Conservation (phyloP, 1,139 yeast genomes). For the Suhomyces chickasaworum region DNA sequence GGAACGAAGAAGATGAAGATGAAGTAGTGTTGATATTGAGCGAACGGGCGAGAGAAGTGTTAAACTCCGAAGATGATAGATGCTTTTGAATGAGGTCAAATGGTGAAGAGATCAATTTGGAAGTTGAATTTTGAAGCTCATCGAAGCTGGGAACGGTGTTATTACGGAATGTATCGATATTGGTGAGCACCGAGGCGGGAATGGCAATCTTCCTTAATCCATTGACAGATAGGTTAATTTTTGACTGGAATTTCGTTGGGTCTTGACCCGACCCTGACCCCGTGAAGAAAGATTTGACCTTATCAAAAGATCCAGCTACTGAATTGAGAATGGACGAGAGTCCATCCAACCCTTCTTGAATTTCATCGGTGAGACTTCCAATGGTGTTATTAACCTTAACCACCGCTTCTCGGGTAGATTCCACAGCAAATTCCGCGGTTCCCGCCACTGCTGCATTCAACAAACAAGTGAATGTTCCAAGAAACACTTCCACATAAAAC, state of each 20-base stretch:
- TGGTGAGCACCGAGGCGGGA: conserved; percentile 37
- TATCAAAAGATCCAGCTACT: conserved; percentile 42
- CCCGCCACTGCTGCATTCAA: conserved; percentile 73
- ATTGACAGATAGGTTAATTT: conserved; percentile 61
- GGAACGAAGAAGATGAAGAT: too few species aligned
- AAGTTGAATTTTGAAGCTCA: conserved; percentile 17
- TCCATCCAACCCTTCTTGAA: conserved; percentile 63
- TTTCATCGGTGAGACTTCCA: conserved; percentile 52
- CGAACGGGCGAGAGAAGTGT: conserved; percentile 2
- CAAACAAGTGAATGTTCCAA: conserved; percentile 87
- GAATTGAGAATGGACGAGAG: conserved; percentile 55
- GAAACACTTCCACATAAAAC: conserved; percentile 68
- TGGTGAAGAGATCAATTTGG: conserved; percentile 15
- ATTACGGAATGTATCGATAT: conserved; percentile 16
- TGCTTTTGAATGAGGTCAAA: conserved; percentile 14
- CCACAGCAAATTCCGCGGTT: conserved; percentile 69
- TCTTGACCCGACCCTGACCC: conserved; percentile 8
- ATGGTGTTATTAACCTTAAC: conserved; percentile 63
- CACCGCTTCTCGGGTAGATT: conserved; percentile 67
- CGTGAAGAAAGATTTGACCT: conserved; percentile 56
- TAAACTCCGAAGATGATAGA: conserved; percentile 12
- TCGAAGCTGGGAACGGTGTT: conserved; percentile 17
- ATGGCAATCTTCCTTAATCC: conserved; percentile 60
- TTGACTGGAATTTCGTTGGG: conserved; percentile 24
- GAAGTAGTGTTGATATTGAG: too few species aligned